These are phyloP conservation scores for Tulasnella sp. DNA, from an alignment of 768 basidiomycete genomes.

Conservation along the genomic window DNA sequence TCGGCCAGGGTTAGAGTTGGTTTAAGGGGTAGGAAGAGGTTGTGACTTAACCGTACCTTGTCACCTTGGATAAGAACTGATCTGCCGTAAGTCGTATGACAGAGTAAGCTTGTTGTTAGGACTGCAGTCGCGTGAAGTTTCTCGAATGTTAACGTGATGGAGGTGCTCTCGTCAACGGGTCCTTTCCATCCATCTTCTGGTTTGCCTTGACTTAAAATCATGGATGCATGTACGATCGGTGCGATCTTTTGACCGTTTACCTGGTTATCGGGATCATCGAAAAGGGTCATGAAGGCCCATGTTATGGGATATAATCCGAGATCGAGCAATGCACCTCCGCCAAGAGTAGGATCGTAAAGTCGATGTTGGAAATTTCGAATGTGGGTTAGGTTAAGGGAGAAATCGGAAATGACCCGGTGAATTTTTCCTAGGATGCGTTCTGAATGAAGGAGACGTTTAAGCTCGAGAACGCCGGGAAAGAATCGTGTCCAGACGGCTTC, in stretches of 20 bases:
- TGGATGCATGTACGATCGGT: too few species aligned
- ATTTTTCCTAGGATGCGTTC: conserved; percentile 15
- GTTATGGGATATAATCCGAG: conserved; percentile 19
- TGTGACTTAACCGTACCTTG: conserved; percentile 12
- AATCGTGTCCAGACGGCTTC: conserved; percentile 22
- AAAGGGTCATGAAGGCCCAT: conserved; percentile 17
- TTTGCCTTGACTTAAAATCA: not conserved
- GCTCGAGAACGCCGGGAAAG: conserved; percentile 17
- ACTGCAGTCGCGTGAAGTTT: conserved; percentile 4
- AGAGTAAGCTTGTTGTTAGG: conserved; percentile 7
- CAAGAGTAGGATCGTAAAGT: conserved; percentile 18
- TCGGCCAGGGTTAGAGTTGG: not conserved
- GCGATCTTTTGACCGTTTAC: conserved; percentile 9
- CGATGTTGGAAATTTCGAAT: not conserved
- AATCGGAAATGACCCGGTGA: conserved; percentile 18
- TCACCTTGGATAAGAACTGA: conserved; percentile 16
- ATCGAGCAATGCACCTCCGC: conserved; percentile 20
- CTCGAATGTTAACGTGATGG: conserved; percentile 14
- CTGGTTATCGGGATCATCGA: conserved; percentile 15
- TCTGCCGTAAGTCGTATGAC: not conserved
- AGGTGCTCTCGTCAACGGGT: conserved; percentile 17
- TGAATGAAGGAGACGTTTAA: conserved; percentile 14
- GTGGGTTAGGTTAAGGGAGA: conserved; percentile 9
- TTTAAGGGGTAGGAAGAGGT: not conserved
- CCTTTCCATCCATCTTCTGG: not conserved